Percentiles rank a stretch among this genome's conserved stretches.
Conservation (phyloP, 2,329 filamentous ascomycete genomes). For the Fonsecaea pugnacius region DNA sequence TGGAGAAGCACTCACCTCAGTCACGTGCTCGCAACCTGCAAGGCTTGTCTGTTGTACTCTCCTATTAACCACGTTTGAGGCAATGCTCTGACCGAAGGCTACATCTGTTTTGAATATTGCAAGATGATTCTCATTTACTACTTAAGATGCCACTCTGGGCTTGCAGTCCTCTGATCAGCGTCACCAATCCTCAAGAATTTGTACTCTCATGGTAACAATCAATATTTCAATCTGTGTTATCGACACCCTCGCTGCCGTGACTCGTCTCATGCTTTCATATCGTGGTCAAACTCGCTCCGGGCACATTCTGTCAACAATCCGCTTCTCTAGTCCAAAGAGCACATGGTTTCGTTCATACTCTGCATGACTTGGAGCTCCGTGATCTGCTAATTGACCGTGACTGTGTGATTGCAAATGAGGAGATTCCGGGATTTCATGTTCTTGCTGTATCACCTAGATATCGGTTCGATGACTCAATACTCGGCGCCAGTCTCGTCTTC, state of each 20-base stretch:
- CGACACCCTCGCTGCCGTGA: conserved; percentile 10
- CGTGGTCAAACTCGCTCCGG: conserved; percentile 11
- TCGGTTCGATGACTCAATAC: conserved; percentile 18
- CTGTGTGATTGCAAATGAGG: conserved; percentile 5
- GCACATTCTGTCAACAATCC: conserved; percentile 3
- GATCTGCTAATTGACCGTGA: background rate
- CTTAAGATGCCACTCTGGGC: background rate
- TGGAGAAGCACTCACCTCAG: background rate
- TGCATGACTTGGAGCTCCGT: background rate
- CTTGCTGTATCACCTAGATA: background rate
- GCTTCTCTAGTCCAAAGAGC: conserved; percentile 1
- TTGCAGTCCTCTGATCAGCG: background rate
- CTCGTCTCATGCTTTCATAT: conserved; percentile 22
- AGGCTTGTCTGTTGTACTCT: background rate
- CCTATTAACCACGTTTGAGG: background rate
- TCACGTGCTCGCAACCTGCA: background rate
- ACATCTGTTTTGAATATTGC: background rate
- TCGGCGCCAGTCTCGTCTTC: conserved; percentile 54
- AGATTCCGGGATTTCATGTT: background rate
- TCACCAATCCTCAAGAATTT: background rate
- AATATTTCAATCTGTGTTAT: conserved; percentile 24
- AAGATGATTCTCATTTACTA: background rate
- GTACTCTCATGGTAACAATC: conserved; percentile 8
- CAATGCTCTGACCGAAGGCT: background rate
- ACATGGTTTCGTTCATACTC: background rate